Base-by-base conservation (phyloP, 2,329 filamentous ascomycete species). In the Ambrosiella beaveri region DNA sequence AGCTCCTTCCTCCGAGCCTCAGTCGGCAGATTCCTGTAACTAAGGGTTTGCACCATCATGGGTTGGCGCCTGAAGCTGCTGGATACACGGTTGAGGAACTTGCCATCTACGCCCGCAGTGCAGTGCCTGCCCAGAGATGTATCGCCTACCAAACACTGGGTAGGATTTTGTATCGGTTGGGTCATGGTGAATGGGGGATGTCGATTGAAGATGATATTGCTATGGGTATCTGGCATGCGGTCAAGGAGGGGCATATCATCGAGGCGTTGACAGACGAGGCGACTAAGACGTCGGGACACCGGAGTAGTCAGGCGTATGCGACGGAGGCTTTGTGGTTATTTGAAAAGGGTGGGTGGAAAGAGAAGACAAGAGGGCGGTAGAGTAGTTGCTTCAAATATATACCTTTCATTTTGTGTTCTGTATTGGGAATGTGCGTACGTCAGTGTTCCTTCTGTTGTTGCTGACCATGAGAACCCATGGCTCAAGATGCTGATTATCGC, bases 61-160 rank as follows among this genome's bases (percentile, higher is more conserved):
- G 86, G 62, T 82, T 90, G 60, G 90, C 91, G 1, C 93, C 93
- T 13, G 88, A 95, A 69, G 88, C 90, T 1, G 93, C 93, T 0
- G 93, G 93, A 0, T 98, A 98, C 70, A 97, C 93, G 0, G 79
- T 98, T 37, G 81, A 82, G 0, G 93, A 98, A 69, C 75, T 98
- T 1, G 84, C 88, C 1, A 80, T 85, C 38, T 76, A 96, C 1
- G 82, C 88, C 3, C 78, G 91, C 39, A 94, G 87, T 58, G 81
- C 83, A 0, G 88, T 95, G 17, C 81, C 93, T 0, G 84, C 86
- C 0, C 93, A 98, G 72, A 74, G 91, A 9, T 96, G 93, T 66
- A 78, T 97, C 62, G 88, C 93, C 0, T 96, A 88, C 69, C 91
- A 95, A 70, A 91, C 90, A 0, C 73, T 97, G 0, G 93, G 93